Evolutionary conservation across 352 stramenopile genomes (phyloP), one percentile per base, ranked within the genome.

Genomic region (Phytophthora cryptogea): DNA sequence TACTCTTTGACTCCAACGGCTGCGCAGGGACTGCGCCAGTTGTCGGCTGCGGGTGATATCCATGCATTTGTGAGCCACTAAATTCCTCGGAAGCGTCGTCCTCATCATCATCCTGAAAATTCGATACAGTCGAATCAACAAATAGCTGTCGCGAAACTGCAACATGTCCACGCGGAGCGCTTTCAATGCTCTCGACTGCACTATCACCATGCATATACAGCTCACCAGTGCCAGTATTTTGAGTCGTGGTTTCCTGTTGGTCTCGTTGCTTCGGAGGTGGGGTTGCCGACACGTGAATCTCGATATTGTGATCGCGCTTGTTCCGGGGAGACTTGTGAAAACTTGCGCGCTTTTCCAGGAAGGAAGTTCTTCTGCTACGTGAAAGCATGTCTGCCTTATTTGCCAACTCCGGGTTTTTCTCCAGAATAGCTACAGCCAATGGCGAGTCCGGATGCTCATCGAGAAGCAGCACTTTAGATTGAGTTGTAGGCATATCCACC

Each of bases 361-460:
- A 54, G 30, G 20, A 32, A 32, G n/a, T 9, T 43, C 13, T 47
- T 53, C 53, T 67, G 31, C 51, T 62, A 13, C 47, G 50, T 42
- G 40, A 53, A 3, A 57, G 27, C 13, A 26, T 42, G 13, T 68
- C 61, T n/a, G 51, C 37, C 46, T 78, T 78, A 33, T 46, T 53
- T 8, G 26, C 48, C 30, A 83, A 37, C 11, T 83, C 68, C 4
- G 73, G 64, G 33, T 70, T 52, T 40, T 78, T 85, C 10, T 74
- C 26, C 20, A 72, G 49, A 26, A 92, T 76, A 9, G 70, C 74
- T 8, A 60, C 47, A 16, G 76, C 62, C 54, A 92, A 70, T 13
- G 48, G 55, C 11, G 77, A 73, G 20, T 73, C 53, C 0, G 64
- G 71, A 20, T 90, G 80, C 17, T 90, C 78, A 31, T 66, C 68